Conservation (phyloP, 306 rosid genomes). For the Vachellia collinsii region DNA sequence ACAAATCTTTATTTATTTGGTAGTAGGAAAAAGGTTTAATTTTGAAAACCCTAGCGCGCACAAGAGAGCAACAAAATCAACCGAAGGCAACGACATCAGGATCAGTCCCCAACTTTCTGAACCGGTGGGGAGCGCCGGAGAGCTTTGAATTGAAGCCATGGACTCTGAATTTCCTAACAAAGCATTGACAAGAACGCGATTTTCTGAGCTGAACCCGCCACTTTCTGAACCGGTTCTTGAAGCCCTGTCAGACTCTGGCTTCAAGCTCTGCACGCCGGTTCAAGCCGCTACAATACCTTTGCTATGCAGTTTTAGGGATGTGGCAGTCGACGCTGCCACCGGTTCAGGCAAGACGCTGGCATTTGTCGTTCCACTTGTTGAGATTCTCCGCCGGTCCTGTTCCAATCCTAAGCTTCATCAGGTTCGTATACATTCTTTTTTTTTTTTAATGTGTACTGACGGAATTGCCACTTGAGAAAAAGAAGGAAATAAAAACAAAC, state of each 20-base stretch:
- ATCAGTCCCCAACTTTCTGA: too few species aligned
- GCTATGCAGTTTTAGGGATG: slow-evolving; percentile 84
- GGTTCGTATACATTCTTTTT: slow-evolving; percentile 40
- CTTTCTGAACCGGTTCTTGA: slow-evolving; percentile 67
- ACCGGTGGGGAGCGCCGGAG: slow-evolving; percentile 1
- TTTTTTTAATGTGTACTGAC: neutral
- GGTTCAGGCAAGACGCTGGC: slow-evolving; percentile 97
- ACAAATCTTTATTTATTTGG: too few species aligned
- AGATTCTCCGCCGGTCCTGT: slow-evolving; percentile 74
- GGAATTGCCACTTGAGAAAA: slow-evolving; percentile 10
- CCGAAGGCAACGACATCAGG: neutral
- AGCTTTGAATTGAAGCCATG: slow-evolving; percentile 40
- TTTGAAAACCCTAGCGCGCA: slow-evolving; percentile 15
- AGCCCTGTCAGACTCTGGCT: slow-evolving; percentile 57
- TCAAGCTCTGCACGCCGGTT: slow-evolving; percentile 92
- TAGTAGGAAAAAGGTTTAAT: neutral
- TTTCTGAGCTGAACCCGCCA: slow-evolving; percentile 75
- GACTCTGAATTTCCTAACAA: slow-evolving; percentile 52
- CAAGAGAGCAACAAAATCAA: neutral
- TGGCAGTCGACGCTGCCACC: slow-evolving; percentile 98
- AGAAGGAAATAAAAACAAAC: neutral
- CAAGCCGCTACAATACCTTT: slow-evolving; percentile 94
- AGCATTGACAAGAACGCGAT: slow-evolving; percentile 79
- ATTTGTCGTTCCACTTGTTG: slow-evolving; percentile 83
- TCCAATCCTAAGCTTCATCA: slow-evolving; percentile 73